Percentiles rank a stretch among this genome's conserved stretches.
Evolutionary conservation across 805 yeast species (phyloP).

Genomic region (Lachancea waltii): DNA sequence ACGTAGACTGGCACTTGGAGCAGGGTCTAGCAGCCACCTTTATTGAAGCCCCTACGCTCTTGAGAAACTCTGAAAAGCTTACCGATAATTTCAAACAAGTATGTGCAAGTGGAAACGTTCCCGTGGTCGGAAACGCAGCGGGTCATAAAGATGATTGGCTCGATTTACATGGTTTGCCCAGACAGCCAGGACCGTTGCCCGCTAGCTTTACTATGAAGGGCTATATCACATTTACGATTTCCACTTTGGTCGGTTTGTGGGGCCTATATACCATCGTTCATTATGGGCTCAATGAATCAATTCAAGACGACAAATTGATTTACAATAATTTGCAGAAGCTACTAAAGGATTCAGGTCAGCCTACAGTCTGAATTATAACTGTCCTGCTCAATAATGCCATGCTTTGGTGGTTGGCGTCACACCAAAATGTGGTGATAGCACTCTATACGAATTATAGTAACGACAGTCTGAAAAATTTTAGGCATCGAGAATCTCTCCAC

Average conservation of each 20-base stretch:
- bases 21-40: conserved; percentile 73
- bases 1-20: conserved; percentile 77
- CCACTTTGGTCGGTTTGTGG: conserved; percentile 49
- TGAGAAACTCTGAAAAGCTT: conserved; percentile 39
- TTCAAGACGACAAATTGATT: conserved; percentile 41
- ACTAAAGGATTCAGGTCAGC: conserved; percentile 13
- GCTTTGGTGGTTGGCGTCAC: neutral
- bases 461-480: conserved; percentile 2
- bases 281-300: conserved; percentile 61
- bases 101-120: conserved; percentile 43
- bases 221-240: conserved; percentile 52
- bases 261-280: conserved; percentile 55
- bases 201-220: conserved; percentile 67
- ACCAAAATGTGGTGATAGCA: neutral
- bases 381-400: neutral
- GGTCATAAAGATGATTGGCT: conserved; percentile 50
- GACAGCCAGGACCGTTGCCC: conserved; percentile 59
- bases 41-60: conserved; percentile 59
- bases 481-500: neutral
- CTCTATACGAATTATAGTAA: neutral
- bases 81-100: conserved; percentile 44
- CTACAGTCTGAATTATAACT: neutral
- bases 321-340: conserved; percentile 35
- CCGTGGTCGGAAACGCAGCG: conserved; percentile 66
- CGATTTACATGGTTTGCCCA: conserved; percentile 51